Conservation (phyloP, 176 grass and related monocot species). For the Hordeum vulgare region MorexV3_pseudomolecules_assembly NC_058519.1:633721145-633721644, state of each 20-base stretch:
- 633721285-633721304: neutral
- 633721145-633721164: no score
- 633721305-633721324: neutral
- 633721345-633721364: neutral
- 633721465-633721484: neutral
- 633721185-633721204: no score
- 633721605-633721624: constrained; percentile 83
- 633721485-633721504: constrained; percentile 51
- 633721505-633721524: constrained; percentile 23
- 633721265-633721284: neutral
- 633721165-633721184: no score
- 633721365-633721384: neutral
- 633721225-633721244: no score
- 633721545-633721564: constrained; percentile 95
- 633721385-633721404: neutral
- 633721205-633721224: no score
- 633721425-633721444: neutral
- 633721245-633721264: no score
- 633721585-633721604: constrained; percentile 98
- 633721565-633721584: constrained; percentile 70
- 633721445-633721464: neutral
- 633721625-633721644: neutral
- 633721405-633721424: neutral
- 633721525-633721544: constrained; percentile 45
- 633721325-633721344: neutral